These are phyloP conservation scores for Clarireedia homoeocarpa DNA, from an alignment of 2,329 filamentous ascomycete species.

Conservation along the genomic window DNA sequence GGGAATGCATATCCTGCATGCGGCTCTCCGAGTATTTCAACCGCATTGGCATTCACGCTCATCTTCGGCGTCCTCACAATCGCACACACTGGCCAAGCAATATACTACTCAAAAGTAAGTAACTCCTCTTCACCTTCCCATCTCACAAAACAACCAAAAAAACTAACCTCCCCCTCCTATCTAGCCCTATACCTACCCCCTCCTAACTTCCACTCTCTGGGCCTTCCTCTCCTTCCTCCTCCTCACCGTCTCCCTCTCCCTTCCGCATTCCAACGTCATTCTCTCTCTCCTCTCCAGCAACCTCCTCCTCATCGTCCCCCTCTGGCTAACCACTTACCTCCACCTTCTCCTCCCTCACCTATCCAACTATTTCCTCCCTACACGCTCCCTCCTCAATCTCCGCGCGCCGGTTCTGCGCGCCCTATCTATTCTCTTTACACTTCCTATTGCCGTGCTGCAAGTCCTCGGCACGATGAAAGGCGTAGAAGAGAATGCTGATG, in stretches of 20 bases:
- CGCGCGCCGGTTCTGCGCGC: neutral
- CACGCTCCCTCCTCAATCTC: neutral
- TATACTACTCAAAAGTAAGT: slow-evolving; percentile 29
- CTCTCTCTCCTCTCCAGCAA: slow-evolving; percentile 30
- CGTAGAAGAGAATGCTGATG: slow-evolving; percentile 27
- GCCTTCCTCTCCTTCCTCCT: slow-evolving; percentile 34
- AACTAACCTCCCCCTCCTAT: neutral
- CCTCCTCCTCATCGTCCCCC: slow-evolving; percentile 34
- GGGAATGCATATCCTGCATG: no score
- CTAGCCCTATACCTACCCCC: neutral
- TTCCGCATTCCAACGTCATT: slow-evolving; percentile 29
- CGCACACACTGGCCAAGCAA: slow-evolving; percentile 31
- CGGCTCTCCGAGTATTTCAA: slow-evolving; percentile 33
- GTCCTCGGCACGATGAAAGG: neutral
- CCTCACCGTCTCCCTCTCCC: slow-evolving; percentile 33
- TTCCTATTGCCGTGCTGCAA: neutral
- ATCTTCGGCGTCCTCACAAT: slow-evolving; percentile 30
- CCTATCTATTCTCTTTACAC: neutral
- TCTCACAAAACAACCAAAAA: no score
- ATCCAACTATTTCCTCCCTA: slow-evolving; percentile 31
- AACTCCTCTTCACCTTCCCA: neutral
- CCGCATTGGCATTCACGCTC: slow-evolving; percentile 30
- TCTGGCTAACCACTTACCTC: slow-evolving; percentile 29
- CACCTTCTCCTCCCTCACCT: slow-evolving; percentile 30
- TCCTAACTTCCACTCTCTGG: slow-evolving; percentile 36